Base-by-base conservation (phyloP, 2,329 filamentous ascomycete genomes). In the Ceratocystiopsis sp. region DNA sequence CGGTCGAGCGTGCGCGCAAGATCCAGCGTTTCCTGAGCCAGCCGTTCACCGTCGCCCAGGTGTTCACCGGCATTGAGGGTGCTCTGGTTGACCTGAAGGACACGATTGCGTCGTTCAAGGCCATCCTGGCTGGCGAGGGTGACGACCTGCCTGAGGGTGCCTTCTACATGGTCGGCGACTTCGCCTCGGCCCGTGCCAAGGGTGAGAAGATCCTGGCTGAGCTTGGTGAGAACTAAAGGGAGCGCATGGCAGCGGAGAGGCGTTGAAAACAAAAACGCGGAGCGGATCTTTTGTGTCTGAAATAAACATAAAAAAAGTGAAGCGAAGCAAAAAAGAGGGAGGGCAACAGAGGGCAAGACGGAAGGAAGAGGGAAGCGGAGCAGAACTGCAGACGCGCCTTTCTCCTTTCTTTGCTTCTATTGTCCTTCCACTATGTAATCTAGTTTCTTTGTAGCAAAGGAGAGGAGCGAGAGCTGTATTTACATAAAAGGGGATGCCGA, bases 171-270 rank as follows among this genome's bases (percentile, higher is more conserved):
- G 87, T 96, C 65, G 91, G 91, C 64, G 83, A 94, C 73, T 79
- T 96, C 57, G 84, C 84, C 57, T 86, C 84, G 52, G 91, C 87
- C 55, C 83, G 83, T 63, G 78, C 74, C 61, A 98, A 98, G 85
- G 91, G 89, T 73, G 87, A 95, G 80, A 94, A 96, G 86, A 96
- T 98, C 75, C 72, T 98, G 63, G 87, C 91, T 57, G 91, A 96
- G 59, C 75, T 96, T 58, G 84, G 91, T 65, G 66, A 68, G 60
- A 66, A 54, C 54, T 48, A 69, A 65, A 56, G 50, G 16, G 35
- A 18, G 38, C 38, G 34, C 19, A 7, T 21, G 19, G 19, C 19
- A 21, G 19, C 19, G 19, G 19, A 21, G 19, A 21, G 19, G 19
- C 19, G 19, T 21, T 21, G 19, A 21, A 21, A 21, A 21, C 19